Conservation (phyloP, 2,329 filamentous ascomycete genomes). For the Samsoniella hepiali region DNA sequence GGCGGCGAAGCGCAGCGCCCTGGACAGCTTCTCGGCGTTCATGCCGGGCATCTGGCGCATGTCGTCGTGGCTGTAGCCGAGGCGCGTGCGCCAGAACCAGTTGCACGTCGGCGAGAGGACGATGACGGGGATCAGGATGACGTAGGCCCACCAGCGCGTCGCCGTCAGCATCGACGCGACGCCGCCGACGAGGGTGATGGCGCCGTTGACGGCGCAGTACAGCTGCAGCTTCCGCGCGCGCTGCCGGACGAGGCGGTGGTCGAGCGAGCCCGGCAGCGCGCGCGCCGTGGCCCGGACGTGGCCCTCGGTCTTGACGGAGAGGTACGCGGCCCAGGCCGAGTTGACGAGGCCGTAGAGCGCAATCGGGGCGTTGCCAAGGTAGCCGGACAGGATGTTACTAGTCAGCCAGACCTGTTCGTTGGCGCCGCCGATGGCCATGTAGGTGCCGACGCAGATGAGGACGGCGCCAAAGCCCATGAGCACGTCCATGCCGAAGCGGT, state of each 20-base stretch:
- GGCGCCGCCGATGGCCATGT: slow-evolving; percentile 51
- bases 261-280: slow-evolving; percentile 26
- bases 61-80: slow-evolving; percentile 39
- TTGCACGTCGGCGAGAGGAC: slow-evolving; percentile 44
- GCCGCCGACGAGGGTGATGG: slow-evolving; percentile 45
- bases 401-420: slow-evolving; percentile 40
- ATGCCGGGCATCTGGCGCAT: slow-evolving; percentile 22
- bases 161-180: slow-evolving; percentile 49
- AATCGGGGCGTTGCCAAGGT: slow-evolving; percentile 50
- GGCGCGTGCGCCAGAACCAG: slow-evolving; percentile 43
- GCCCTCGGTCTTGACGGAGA: slow-evolving; percentile 39
- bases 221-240: slow-evolving; percentile 41
- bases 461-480: slow-evolving; percentile 48
- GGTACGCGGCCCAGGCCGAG: slow-evolving; percentile 43
- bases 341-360: slow-evolving; percentile 49
- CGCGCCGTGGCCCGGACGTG: slow-evolving; percentile 32
- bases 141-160: slow-evolving; percentile 51
- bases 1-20: slow-evolving; percentile 2
- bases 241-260: slow-evolving; percentile 31
- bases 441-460: slow-evolving; percentile 49
- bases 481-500: slow-evolving; percentile 49
- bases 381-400: slow-evolving; percentile 54
- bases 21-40: slow-evolving; percentile 5
- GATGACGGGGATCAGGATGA: slow-evolving; percentile 50
- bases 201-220: slow-evolving; percentile 44